Conservation (phyloP, 2,329 filamentous ascomycete genomes). For the Beauveria australis region DNA sequence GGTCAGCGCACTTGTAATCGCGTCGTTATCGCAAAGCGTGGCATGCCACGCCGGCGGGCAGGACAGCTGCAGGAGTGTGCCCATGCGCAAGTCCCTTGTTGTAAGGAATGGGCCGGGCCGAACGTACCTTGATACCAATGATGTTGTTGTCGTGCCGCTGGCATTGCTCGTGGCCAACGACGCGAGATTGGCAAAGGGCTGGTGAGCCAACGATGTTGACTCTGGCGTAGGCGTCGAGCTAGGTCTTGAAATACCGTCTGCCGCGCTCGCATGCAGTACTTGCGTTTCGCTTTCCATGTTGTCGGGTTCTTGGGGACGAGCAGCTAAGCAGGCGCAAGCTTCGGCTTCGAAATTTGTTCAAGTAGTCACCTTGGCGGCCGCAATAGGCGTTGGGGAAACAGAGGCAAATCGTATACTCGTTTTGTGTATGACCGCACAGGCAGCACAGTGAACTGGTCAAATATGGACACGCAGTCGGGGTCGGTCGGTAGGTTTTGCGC, state of each 20-base stretch:
- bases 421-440: not conserved
- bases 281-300: slow-evolving; percentile 40
- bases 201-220: slow-evolving; percentile 33
- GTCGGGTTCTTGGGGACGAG: not conserved
- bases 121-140: slow-evolving; percentile 40
- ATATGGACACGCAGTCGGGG: not conserved
- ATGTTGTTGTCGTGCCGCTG: slow-evolving; percentile 29
- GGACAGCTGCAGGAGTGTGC: not conserved
- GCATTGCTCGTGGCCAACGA: slow-evolving; percentile 31
- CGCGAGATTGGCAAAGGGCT: slow-evolving; percentile 34
- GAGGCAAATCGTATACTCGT: not conserved
- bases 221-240: slow-evolving; percentile 40
- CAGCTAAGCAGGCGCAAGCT: not conserved
- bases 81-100: not conserved
- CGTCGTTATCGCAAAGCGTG: not conserved
- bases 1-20: slow-evolving; percentile 11
- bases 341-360: not conserved
- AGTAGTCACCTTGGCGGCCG: not conserved
- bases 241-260: slow-evolving; percentile 42
- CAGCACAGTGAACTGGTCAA: not conserved
- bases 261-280: slow-evolving; percentile 28
- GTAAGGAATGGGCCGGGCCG: not conserved
- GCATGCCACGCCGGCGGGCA: slow-evolving; percentile 9
- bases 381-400: not conserved
- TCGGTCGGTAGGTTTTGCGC: not conserved